phyloP scores from a whole-genome alignment of 1,139 yeast genomes.

The Eremothecium gossypii region DNA sequence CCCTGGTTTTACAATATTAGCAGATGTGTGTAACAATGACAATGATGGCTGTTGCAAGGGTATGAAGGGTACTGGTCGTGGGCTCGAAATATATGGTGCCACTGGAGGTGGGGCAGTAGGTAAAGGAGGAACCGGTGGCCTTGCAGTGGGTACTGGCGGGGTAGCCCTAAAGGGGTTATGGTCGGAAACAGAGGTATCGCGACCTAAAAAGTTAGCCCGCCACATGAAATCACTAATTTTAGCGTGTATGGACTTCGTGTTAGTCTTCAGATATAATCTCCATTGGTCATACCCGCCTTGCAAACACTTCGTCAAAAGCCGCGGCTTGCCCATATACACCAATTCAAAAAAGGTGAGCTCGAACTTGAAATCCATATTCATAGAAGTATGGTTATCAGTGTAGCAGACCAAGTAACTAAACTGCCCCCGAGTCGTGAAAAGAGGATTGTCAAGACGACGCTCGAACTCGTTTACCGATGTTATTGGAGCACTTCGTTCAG shows the following conservation, averaged over 20 bases:
- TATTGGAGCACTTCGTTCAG: constrained; percentile 21
- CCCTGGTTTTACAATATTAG: too few species aligned
- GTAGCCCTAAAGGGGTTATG: too few species aligned
- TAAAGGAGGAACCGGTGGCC: background rate
- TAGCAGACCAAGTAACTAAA: constrained; percentile 50
- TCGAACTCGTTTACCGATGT: constrained; percentile 36
- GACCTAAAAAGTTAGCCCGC: background rate
- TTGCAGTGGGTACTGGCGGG: too few species aligned
- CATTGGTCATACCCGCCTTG: constrained; percentile 30
- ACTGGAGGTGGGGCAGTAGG: background rate
- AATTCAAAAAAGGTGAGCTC: constrained; percentile 24
- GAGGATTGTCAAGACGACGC: constrained; percentile 28
- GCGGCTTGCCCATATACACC: constrained; percentile 12
- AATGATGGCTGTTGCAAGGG: too few species aligned
- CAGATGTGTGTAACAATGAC: too few species aligned
- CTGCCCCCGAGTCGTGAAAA: constrained; percentile 38
- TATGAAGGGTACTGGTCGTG: too few species aligned
- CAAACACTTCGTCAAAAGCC: constrained; percentile 22
- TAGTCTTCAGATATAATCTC: constrained; percentile 21
- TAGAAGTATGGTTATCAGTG: constrained; percentile 34
- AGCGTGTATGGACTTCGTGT: constrained; percentile 16
- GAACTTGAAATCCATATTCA: constrained; percentile 30
- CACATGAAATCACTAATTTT: constrained; percentile 16
- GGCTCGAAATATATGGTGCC: background rate
- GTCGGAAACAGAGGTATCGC: too few species aligned